Evolutionary conservation across 2,329 filamentous ascomycete species (phyloP).

Genomic region (Venturia pyrina): DNA sequence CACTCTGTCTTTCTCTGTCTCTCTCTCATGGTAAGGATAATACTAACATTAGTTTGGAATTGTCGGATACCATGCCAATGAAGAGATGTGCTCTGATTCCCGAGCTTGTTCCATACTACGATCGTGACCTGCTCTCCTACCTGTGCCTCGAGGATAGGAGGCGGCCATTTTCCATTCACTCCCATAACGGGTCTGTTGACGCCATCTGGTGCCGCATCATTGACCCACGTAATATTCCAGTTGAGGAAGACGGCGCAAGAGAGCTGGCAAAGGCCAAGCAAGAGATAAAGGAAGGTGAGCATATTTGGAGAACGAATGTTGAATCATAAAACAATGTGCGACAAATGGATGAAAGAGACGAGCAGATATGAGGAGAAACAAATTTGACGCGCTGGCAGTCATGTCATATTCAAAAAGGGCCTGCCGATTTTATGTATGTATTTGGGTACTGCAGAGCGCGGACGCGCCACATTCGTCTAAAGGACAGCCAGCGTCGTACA

Average conservation of each 20-base stretch:
- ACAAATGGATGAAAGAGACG: too few species aligned
- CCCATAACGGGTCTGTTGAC: slow-evolving; percentile 56
- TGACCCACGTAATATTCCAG: slow-evolving; percentile 45
- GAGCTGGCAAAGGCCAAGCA: background rate
- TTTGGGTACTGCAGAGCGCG: background rate
- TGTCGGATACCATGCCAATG: slow-evolving; percentile 61
- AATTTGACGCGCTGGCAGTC: background rate
- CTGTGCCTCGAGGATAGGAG: slow-evolving; percentile 53
- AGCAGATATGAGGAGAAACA: background rate
- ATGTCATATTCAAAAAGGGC: background rate
- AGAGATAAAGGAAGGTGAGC: slow-evolving; percentile 4
- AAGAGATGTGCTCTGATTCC: slow-evolving; percentile 52
- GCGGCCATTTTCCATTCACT: slow-evolving; percentile 69
- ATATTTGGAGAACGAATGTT: background rate
- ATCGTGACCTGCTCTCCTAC: slow-evolving; percentile 53
- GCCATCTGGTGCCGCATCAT: slow-evolving; percentile 44
- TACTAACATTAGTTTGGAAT: slow-evolving; percentile 11
- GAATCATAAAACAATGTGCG: too few species aligned
- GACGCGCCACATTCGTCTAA: background rate
- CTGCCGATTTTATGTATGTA: background rate
- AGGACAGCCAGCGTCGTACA: background rate
- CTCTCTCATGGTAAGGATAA: background rate
- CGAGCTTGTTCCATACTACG: slow-evolving; percentile 49
- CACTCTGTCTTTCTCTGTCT: too few species aligned
- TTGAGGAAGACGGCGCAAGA: slow-evolving; percentile 26